Percentiles rank a stretch among this genome's conserved stretches.
Conservation (phyloP, 2,329 filamentous ascomycete genomes). For the Aspergillus novoparasiticus region DNA sequence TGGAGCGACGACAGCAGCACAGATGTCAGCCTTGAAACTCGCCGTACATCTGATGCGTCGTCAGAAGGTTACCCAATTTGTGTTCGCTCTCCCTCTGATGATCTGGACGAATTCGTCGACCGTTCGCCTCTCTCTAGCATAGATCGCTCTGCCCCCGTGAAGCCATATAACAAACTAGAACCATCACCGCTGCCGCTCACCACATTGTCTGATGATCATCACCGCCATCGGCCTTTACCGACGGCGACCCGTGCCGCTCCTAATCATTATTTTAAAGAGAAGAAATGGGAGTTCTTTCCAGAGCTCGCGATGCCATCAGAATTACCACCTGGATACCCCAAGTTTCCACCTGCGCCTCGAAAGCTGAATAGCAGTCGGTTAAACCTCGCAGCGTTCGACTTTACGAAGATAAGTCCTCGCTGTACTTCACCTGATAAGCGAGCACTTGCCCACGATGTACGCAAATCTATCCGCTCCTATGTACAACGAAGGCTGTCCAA, state of each 20-base stretch:
- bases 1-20: slow-evolving; percentile 35
- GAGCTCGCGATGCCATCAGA: slow-evolving; percentile 37
- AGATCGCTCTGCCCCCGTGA: slow-evolving; percentile 11
- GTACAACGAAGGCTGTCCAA: slow-evolving; percentile 35
- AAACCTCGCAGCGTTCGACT: slow-evolving; percentile 26
- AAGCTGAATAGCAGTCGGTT: slow-evolving; percentile 27
- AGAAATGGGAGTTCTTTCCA: slow-evolving; percentile 46
- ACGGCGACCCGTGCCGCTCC: slow-evolving; percentile 24
- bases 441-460: slow-evolving; percentile 28
- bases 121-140: slow-evolving; percentile 23
- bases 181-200: slow-evolving; percentile 14
- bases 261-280: slow-evolving; percentile 43
- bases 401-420: slow-evolving; percentile 21
- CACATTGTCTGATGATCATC: slow-evolving; percentile 26
- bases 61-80: slow-evolving; percentile 37
- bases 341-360: slow-evolving; percentile 17
- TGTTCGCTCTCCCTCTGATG: slow-evolving; percentile 30
- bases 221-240: slow-evolving; percentile 27
- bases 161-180: slow-evolving; percentile 13
- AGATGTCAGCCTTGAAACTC: slow-evolving; percentile 25
- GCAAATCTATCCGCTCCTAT: slow-evolving; percentile 39
- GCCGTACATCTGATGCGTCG: slow-evolving; percentile 24
- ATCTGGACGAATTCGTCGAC: slow-evolving; percentile 31
- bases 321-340: slow-evolving; percentile 19
- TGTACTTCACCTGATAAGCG: slow-evolving; percentile 30